Conservation (phyloP, 169 alveolate genomes). For the Eimeria maxima region DNA sequence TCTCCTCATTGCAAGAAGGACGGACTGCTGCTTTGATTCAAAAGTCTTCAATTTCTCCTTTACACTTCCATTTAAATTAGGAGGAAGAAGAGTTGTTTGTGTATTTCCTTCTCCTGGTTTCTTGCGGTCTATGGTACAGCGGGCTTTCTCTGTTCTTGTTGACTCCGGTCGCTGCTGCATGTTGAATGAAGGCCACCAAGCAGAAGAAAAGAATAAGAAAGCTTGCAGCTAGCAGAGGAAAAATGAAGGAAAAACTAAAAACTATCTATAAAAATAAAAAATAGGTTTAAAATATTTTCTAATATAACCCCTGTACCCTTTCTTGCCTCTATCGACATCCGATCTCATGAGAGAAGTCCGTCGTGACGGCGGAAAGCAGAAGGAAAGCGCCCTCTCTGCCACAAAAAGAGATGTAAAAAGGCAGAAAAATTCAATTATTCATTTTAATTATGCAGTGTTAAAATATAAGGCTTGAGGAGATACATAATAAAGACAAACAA, state of each 20-base stretch:
- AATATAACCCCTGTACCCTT: not conserved
- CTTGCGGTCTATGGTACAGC: not conserved
- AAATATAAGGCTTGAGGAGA: not conserved
- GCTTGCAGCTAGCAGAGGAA: not conserved
- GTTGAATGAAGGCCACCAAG: not conserved
- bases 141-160: not conserved
- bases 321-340: not conserved
- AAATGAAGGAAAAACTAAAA: not conserved
- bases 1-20: not conserved
- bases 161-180: not conserved
- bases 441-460: too few species aligned
- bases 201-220: not conserved
- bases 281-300: too few species aligned
- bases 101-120: not conserved
- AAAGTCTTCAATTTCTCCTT: constrained; percentile 31
- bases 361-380: not conserved
- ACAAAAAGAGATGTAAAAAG: not conserved
- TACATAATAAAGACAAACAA: not conserved
- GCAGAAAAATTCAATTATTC: too few species aligned
- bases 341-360: not conserved
- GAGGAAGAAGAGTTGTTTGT: not conserved
- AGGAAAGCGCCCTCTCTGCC: too few species aligned
- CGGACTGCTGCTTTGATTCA: not conserved
- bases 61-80: not conserved
- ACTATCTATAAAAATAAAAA: not conserved